Evolutionary conservation across 805 yeast species (phyloP).

Genomic region (Soucietia sequanensis): DNA sequence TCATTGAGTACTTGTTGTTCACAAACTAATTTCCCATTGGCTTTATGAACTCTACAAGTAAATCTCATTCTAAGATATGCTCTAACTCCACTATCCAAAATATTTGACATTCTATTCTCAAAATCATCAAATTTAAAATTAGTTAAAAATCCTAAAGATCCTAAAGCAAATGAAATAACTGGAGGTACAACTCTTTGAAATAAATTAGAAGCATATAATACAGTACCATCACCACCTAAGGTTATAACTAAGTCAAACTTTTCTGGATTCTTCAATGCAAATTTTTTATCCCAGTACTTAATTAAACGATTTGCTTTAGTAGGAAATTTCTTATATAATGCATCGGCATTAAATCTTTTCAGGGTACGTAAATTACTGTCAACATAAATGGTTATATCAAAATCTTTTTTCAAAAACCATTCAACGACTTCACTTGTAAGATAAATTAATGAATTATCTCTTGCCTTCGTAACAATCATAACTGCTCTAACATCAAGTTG

Average conservation of each 20-base stretch:
- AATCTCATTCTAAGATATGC: slow-evolving; percentile 85
- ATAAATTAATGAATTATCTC: slow-evolving; percentile 75
- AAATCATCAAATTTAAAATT: slow-evolving; percentile 79
- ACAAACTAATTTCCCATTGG: slow-evolving; percentile 52
- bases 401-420: slow-evolving; percentile 56
- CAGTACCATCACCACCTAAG: slow-evolving; percentile 48
- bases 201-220: slow-evolving; percentile 40
- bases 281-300: slow-evolving; percentile 67
- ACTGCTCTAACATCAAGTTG: slow-evolving; percentile 67
- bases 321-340: slow-evolving; percentile 42
- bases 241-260: slow-evolving; percentile 44
- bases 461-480: slow-evolving; percentile 84
- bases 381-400: slow-evolving; percentile 58
- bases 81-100: slow-evolving; percentile 67
- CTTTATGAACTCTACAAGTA: slow-evolving; percentile 66
- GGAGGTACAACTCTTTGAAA: slow-evolving; percentile 49
- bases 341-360: slow-evolving; percentile 59
- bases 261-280: slow-evolving; percentile 45
- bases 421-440: slow-evolving; percentile 77
- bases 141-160: slow-evolving; percentile 52
- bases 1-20: slow-evolving; percentile 86
- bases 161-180: slow-evolving; percentile 44
- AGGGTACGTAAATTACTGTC: slow-evolving; percentile 65
- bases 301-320: slow-evolving; percentile 41
- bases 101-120: slow-evolving; percentile 52